Evolutionary conservation across 1,284 basidiomycete species (phyloP), one percentile per base, ranked within the genome.

Genomic region (Ganoderma lucidum): DNA sequence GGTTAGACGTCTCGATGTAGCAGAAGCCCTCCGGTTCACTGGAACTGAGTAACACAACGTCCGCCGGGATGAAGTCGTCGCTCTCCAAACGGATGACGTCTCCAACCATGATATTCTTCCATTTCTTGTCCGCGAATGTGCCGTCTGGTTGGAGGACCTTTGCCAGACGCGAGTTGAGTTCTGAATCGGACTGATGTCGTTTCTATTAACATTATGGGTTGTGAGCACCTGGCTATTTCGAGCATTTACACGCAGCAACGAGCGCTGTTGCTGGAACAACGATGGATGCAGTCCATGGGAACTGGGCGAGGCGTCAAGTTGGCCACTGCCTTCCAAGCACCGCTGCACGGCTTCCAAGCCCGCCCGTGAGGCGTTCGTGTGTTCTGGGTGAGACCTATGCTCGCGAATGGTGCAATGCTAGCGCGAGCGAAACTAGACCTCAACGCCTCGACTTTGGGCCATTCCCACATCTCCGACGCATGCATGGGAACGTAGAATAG

Each of bases 1-100:
- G 86, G 80, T 99, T 99, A 42, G 95, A 94, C 0, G 97, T 99
- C 81, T 99, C 97, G 72, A 99, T 95, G 78, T 99, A 99, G 76
- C 97, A 98, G 58, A 99, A 84, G 0, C 98, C 97, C 79, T 99
- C 97, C 0, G 98, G 97, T 79, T 99, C 98, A 75, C 94, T 96
- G 48, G 94, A 96, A 74, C 91, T 92, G 60, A 99, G 76, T 44
- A 99, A 84, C 2, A 99, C 81, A 78, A 99, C 87, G 81, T 99
- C 98, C 6, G 98, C 97, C 0, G 98, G 97, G 73, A 99, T 99
- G 81, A 97, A 98, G 69, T 96, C 93, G 82, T 99, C 89, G 75
- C 90, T 93, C 75, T 98, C 95, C 65, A 99, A 80, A 17, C 98
- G 92, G 64, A 99, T 88, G 45, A 99, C 87, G 79, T 99, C 97